Conservation (phyloP, 2,329 filamentous ascomycete genomes). For the Arthrinium puccinioides region DNA sequence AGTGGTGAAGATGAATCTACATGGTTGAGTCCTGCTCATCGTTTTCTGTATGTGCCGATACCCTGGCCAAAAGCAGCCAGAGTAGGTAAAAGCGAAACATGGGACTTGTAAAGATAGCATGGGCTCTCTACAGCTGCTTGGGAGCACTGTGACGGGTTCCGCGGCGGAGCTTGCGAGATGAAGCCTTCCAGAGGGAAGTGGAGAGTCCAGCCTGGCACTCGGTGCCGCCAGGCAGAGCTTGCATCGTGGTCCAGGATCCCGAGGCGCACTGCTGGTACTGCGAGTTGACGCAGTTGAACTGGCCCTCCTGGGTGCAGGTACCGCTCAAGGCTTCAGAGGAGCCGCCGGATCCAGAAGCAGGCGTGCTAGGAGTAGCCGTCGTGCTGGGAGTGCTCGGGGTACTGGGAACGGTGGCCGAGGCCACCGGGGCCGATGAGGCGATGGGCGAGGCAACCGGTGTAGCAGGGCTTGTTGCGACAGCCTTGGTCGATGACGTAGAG, state of each 20-base stretch:
- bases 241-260: conserved; percentile 20
- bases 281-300: conserved; percentile 26
- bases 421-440: not conserved
- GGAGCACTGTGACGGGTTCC: not conserved
- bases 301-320: conserved; percentile 21
- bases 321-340: conserved; percentile 12
- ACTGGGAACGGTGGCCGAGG: conserved; percentile 4
- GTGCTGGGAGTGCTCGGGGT: no score
- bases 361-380: conserved; percentile 4
- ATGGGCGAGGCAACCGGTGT: not conserved
- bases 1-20: no score
- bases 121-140: no score
- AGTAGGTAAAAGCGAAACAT: no score
- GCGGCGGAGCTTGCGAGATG: conserved; percentile 1
- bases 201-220: conserved; percentile 20
- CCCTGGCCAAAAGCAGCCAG: no score
- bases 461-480: conserved; percentile 4
- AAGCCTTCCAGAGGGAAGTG: conserved; percentile 16
- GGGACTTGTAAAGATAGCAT: no score
- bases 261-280: conserved; percentile 26
- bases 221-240: conserved; percentile 19
- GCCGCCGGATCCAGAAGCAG: conserved; percentile 6
- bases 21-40: no score
- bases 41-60: no score
- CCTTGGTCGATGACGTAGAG: conserved; percentile 5